Evolutionary conservation across 2,329 filamentous ascomycete genomes (phyloP), one percentile per base, ranked within the genome.

Genomic region (Thelonectria blattea): DNA sequence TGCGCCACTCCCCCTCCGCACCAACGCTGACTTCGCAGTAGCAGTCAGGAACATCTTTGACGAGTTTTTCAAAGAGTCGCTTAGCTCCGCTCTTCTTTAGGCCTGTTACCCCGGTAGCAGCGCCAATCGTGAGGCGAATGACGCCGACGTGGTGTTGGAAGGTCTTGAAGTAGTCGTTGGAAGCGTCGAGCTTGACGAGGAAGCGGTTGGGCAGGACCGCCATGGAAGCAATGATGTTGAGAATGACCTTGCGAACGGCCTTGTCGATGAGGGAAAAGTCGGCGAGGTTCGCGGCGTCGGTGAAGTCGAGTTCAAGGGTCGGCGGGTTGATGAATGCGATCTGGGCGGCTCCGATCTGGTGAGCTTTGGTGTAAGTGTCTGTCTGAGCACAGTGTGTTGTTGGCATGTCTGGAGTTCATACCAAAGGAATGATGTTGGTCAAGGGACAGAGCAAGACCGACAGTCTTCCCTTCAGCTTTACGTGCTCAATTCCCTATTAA

Each of bases 151-250:
- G 68, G 2, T 64, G 68, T 0, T 70, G 68, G 45, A 62, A 70
- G 18, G 68, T 70, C 52, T 70, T 70, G 65, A 70, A 70, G 47
- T 70, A 70, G n/a, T 70, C 68, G 52, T 70, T 70, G 51, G 64
- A 60, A 20, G 60, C 50, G 60, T 70, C 66, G 15, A 70, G 63
- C 11, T 70, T 70, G 54, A 70, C 56, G 24, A 67, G 65, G 52
- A 70, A 70, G 56, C 68, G 68, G 56, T 70, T 70, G 47, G 68
- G 68, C 1, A 70, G 63, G 39, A 70, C 68, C 3, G 68, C 68
- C 63, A 70, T 70, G 3, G 66, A 68, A 11, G 65, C 54, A 9
- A 70, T 70, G n/a, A 70, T 60, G 9, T 53, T 61, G 27, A 68
- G 54, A 7, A 70, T 70, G 45, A 68, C 65, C 39, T 70, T 70